Percentiles rank a stretch among this genome's conserved stretches.
Conservation (phyloP, 2,329 filamentous ascomycete genomes). For the Ophiocordyceps robertsii region DNA sequence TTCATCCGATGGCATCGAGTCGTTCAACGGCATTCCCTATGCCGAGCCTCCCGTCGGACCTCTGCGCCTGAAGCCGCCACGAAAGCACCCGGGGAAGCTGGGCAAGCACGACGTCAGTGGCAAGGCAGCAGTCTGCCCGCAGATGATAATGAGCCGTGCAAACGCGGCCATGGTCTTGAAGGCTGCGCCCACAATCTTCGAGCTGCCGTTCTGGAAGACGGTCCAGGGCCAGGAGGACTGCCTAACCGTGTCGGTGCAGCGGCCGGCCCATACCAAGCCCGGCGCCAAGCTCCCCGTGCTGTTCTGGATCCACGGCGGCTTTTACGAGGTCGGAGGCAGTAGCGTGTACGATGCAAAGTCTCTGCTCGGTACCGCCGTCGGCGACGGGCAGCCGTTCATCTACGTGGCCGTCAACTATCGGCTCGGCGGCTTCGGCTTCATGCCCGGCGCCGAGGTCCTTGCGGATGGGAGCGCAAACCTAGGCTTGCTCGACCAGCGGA, state of each 20-base stretch:
- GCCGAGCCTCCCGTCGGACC: not conserved
- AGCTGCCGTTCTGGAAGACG: slow-evolving; percentile 36
- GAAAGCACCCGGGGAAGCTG: slow-evolving; percentile 31
- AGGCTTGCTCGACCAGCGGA: slow-evolving; percentile 58
- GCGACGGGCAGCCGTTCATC: slow-evolving; percentile 43
- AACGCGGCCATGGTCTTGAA: slow-evolving; percentile 4
- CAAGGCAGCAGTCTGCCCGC: slow-evolving; percentile 39
- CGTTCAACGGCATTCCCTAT: not conserved
- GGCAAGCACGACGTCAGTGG: slow-evolving; percentile 36
- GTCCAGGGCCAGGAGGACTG: slow-evolving; percentile 52
- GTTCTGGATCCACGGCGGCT: slow-evolving; percentile 60
- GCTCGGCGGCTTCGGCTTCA: slow-evolving; percentile 59
- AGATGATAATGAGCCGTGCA: slow-evolving; percentile 39
- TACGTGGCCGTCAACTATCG: slow-evolving; percentile 72
- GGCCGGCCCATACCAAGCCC: slow-evolving; percentile 40
- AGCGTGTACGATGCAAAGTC: slow-evolving; percentile 37
- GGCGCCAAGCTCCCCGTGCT: slow-evolving; percentile 49
- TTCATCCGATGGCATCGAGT: not conserved
- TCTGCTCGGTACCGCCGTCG: slow-evolving; percentile 28
- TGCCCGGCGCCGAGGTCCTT: slow-evolving; percentile 54
- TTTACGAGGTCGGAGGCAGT: slow-evolving; percentile 41
- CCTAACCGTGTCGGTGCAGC: slow-evolving; percentile 44
- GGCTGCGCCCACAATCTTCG: slow-evolving; percentile 17
- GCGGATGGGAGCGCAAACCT: slow-evolving; percentile 56
- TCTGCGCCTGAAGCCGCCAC: slow-evolving; percentile 43